Evolutionary conservation across 768 basidiomycete species (phyloP).

Genomic region (Boletales sp.): DNA sequence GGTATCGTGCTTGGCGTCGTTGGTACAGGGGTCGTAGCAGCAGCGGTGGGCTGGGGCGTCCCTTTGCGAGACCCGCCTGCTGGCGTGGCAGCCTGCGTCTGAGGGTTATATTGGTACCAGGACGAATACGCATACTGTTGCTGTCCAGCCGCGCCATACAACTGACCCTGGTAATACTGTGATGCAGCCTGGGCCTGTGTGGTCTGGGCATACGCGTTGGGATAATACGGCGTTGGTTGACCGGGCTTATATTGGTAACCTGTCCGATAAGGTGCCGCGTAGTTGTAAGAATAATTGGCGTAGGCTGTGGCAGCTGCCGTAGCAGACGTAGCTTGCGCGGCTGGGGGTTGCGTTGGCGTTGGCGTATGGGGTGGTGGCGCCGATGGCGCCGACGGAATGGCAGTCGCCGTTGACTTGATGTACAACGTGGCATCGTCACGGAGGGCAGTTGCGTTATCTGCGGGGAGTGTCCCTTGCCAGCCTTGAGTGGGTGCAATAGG

Average conservation of each 20-base stretch:
- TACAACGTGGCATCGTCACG: slow-evolving; percentile 75
- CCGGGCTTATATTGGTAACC: slow-evolving; percentile 38
- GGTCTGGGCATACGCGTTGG: slow-evolving; percentile 24
- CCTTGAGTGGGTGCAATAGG: slow-evolving; percentile 56
- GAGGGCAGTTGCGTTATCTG: slow-evolving; percentile 54
- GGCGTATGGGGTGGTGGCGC: slow-evolving; percentile 33
- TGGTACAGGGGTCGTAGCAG: slow-evolving; percentile 23
- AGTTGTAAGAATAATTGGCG: slow-evolving; percentile 34
- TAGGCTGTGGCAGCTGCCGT: slow-evolving; percentile 27
- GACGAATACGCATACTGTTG: slow-evolving; percentile 41
- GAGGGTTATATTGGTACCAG: slow-evolving; percentile 44
- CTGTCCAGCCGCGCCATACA: slow-evolving; percentile 34
- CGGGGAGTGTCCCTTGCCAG: slow-evolving; percentile 73
- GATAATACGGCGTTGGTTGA: slow-evolving; percentile 33
- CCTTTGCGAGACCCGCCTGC: slow-evolving; percentile 35
- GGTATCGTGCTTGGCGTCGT: slow-evolving; percentile 29
- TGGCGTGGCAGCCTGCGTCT: slow-evolving; percentile 18
- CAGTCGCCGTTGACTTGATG: slow-evolving; percentile 45
- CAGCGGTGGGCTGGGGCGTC: slow-evolving; percentile 41
- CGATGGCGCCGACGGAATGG: slow-evolving; percentile 31
- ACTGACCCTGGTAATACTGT: slow-evolving; percentile 37
- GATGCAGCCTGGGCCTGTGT: slow-evolving; percentile 25
- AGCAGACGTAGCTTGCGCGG: slow-evolving; percentile 21
- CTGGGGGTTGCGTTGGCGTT: slow-evolving; percentile 23
- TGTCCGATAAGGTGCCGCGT: slow-evolving; percentile 31